Evolutionary conservation across 139 green algal genomes (phyloP).

Genomic region (Closterium sp.): DNA sequence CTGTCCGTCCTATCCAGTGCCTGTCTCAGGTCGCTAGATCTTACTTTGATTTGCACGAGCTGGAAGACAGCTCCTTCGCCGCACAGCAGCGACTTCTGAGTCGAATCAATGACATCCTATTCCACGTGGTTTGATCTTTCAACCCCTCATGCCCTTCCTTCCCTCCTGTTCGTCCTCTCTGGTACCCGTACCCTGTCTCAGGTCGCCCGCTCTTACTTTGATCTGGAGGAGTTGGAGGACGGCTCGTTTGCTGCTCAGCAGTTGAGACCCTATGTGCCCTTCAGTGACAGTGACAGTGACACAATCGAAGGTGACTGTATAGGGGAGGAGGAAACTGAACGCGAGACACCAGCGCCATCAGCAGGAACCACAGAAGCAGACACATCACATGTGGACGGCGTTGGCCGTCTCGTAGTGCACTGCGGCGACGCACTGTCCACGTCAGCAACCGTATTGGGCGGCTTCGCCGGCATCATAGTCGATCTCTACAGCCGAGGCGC

Average conservation of each 20-base stretch:
- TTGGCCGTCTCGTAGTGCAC: background rate
- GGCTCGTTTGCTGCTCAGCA: background rate
- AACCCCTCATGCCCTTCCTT: no score
- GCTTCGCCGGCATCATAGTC: slow-evolving; percentile 39
- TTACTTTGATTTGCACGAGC: no score
- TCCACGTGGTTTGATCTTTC: no score
- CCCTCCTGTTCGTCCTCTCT: background rate
- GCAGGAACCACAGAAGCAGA: background rate
- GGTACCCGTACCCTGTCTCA: background rate
- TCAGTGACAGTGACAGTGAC: background rate
- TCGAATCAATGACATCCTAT: no score
- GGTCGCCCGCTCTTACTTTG: background rate
- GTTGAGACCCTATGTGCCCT: background rate
- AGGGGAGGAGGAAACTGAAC: background rate
- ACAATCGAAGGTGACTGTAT: background rate
- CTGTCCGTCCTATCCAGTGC: no score
- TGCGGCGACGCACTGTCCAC: slow-evolving; percentile 22
- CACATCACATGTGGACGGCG: background rate
- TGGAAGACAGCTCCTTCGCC: no score
- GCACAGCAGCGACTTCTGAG: no score
- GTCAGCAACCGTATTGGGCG: slow-evolving; percentile 1
- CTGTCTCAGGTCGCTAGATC: no score
- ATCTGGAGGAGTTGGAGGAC: background rate
- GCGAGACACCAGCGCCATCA: background rate
- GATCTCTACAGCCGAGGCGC: slow-evolving; percentile 26